Evolutionary conservation across 176 grass and related monocot genomes (phyloP).

Genomic region (Tuctoria greenei): DNA sequence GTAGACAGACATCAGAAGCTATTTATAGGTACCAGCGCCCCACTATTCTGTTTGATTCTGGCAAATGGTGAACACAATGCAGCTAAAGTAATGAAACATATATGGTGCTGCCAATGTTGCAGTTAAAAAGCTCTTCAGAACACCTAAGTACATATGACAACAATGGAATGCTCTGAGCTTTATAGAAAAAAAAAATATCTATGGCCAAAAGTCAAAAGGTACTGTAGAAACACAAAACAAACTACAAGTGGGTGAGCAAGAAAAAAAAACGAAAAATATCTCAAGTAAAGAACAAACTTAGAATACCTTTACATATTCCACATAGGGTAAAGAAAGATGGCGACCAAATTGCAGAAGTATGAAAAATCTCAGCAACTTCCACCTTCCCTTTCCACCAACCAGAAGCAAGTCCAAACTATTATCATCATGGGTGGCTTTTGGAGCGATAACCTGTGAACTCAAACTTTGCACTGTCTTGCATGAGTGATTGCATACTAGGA

Average conservation of each 20-base stretch:
- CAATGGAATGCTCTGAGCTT: neutral
- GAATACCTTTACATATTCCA: constrained; percentile 91
- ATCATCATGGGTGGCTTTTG: constrained; percentile 88
- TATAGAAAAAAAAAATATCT: neutral
- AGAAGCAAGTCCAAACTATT: constrained; percentile 89
- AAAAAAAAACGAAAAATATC: neutral
- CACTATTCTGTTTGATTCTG: constrained; percentile 1
- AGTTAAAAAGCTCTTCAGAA: neutral
- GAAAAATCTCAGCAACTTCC: constrained; percentile 91
- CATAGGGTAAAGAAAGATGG: constrained; percentile 91
- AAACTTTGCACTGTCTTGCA: constrained; percentile 95
- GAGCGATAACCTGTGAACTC: constrained; percentile 89
- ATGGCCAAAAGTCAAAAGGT: neutral
- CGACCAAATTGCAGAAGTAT: constrained; percentile 79
- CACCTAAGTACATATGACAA: neutral
- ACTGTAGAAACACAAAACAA: neutral
- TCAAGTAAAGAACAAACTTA: constrained; percentile 25
- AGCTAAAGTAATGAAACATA: constrained; percentile 9
- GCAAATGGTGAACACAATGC: neutral
- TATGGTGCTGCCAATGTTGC: neutral
- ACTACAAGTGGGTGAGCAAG: constrained; percentile 5
- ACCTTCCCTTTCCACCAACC: constrained; percentile 81
- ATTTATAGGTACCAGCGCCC: neutral
- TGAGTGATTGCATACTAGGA: constrained; percentile 94
- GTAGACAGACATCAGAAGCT: neutral